A percentile compares a stretch with the other conserved stretches of the same genome.
These are phyloP conservation scores for Puccinia polysora DNA, from an alignment of 1,284 basidiomycete genomes.

Conservation along the genomic window DNA sequence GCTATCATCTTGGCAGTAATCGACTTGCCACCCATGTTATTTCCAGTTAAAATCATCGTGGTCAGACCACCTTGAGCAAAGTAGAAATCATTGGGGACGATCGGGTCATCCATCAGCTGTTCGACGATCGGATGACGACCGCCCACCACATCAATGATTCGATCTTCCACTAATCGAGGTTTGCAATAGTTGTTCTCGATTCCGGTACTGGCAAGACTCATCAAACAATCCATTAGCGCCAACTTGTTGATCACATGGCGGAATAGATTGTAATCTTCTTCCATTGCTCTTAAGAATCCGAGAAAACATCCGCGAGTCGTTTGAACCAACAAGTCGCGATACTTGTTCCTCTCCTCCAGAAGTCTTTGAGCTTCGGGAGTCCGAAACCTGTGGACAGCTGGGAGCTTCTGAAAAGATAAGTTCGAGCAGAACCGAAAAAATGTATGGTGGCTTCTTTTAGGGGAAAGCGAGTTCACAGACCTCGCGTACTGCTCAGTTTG, in stretches of 20 bases:
- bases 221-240: slow-evolving; percentile 11
- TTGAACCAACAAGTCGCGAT: background rate
- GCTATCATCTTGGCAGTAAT: slow-evolving; percentile 50
- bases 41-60: slow-evolving; percentile 50
- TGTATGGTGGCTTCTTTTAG: too few relatives aligned
- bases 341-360: slow-evolving; percentile 13
- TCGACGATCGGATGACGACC: slow-evolving; percentile 41
- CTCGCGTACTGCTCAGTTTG: slow-evolving; percentile 25
- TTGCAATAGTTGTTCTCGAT: slow-evolving; percentile 17
- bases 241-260: slow-evolving; percentile 9
- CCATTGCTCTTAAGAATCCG: slow-evolving; percentile 16
- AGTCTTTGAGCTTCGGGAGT: slow-evolving; percentile 16
- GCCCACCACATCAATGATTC: slow-evolving; percentile 3
- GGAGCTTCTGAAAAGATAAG: background rate
- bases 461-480: too few relatives aligned
- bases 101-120: slow-evolving; percentile 10
- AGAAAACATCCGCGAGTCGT: slow-evolving; percentile 6
- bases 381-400: slow-evolving; percentile 30
- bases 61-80: background rate
- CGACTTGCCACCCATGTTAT: slow-evolving; percentile 53
- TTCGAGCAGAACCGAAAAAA: background rate
- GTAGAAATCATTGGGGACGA: slow-evolving; percentile 22
- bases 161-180: slow-evolving; percentile 14
- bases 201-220: slow-evolving; percentile 10
- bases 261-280: slow-evolving; percentile 11